A percentile compares a stretch with the other conserved stretches of the same genome.
These are phyloP conservation scores for Fusarium pseudoanthophilum DNA, from an alignment of 2,329 filamentous ascomycete species.

Conservation along the genomic window DNA sequence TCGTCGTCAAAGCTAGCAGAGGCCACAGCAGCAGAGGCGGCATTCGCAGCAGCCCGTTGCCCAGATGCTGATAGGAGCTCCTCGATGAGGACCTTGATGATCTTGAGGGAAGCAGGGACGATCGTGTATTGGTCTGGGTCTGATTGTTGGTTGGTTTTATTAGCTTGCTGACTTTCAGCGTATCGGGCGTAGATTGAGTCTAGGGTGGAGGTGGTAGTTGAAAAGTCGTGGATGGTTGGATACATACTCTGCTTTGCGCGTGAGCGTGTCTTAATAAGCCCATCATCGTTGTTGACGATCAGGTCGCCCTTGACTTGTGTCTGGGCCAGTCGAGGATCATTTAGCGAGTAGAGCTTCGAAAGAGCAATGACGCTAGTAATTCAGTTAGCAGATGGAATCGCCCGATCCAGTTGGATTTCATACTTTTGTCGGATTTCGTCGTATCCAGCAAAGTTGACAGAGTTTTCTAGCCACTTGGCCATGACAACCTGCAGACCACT, in stretches of 20 bases:
- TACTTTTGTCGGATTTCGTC: conserved; percentile 97
- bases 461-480: conserved; percentile 97
- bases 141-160: conserved; percentile 49
- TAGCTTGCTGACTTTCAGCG: conserved; percentile 40
- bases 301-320: conserved; percentile 92
- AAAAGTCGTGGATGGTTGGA: conserved; percentile 29
- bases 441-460: conserved; percentile 96
- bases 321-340: conserved; percentile 81
- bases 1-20: conserved; percentile 70
- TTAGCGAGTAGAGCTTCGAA: conserved; percentile 88
- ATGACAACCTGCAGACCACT: conserved; percentile 91
- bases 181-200: conserved; percentile 37
- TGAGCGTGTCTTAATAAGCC: conserved; percentile 91
- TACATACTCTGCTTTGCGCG: conserved; percentile 81
- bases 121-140: conserved; percentile 91
- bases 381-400: conserved; percentile 45
- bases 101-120: conserved; percentile 90
- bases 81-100: conserved; percentile 93
- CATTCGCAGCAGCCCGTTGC: conserved; percentile 66
- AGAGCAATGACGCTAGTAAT: conserved; percentile 82
- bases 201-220: conserved; percentile 29
- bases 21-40: conserved; percentile 71
- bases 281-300: conserved; percentile 79
- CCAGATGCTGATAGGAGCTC: conserved; percentile 87
- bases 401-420: conserved; percentile 46